Base-by-base conservation (phyloP, 2,329 filamentous ascomycete species). In the Cytospora schulzeri region DNA sequence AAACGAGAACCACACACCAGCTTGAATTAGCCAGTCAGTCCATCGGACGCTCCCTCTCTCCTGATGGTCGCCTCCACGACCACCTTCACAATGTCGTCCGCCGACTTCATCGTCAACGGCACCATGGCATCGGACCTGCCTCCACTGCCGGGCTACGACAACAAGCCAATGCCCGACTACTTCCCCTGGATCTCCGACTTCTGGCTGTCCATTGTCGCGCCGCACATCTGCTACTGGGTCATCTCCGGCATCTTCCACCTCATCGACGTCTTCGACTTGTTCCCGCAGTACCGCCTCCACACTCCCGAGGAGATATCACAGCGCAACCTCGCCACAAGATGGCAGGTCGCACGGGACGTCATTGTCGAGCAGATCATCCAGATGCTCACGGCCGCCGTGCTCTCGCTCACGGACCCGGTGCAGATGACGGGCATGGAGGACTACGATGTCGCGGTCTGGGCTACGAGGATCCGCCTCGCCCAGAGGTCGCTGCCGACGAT, bases 351-450 rank as follows among this genome's bases (percentile, higher is more conserved):
- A 68, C 89, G 91, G 75, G 94, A 98, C 81, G 94, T 98, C 70
- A 79, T 98, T 62, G 75, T 98, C 65, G 94, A 99, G 78, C 95
- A 99, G 75, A 76, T 94, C 66, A 91, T 99, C 57, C 95, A 99
- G 80, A 90, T 92, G 28, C 76, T 84, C 22, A 89, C 91, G 51
- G 89, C 90, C 48, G 76, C 88, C 62, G 76, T 85, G 4, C 78
- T 98, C 51, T 86, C 87, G 4, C 78, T 88, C 69, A 88, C 90
- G 24, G 95, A 98, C 71, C 86, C 88, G 3, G 81, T 85, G 51
- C 89, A 94, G 69, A 87, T 88, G 71, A 83, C 83, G 50, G 95
- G 95, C 58, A 91, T 85, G 76, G 90, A 94, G 71, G 85, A 91
- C 28, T 93, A 96, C 75, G 91, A 98, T 73, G 83, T 98, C 28